Percentiles rank a stretch among this genome's conserved stretches.
These are phyloP conservation scores for Zygosaccharomyces kombuchaensis DNA, from an alignment of 805 yeast species.

Conservation along the genomic window DNA sequence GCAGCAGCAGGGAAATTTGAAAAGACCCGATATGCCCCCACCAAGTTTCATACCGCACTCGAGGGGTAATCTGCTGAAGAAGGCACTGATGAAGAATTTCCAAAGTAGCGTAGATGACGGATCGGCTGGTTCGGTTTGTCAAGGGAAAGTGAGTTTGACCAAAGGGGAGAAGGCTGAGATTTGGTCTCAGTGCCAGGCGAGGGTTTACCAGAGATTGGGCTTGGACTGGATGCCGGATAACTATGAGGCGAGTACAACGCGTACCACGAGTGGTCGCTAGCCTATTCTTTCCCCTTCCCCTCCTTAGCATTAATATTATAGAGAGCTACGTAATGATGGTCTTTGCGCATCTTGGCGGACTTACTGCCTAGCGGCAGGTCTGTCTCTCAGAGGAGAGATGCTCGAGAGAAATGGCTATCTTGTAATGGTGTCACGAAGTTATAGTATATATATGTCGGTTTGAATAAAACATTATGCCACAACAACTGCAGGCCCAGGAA, in stretches of 20 bases:
- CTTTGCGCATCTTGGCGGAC: too few relatives aligned
- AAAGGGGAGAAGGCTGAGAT: conserved; percentile 54
- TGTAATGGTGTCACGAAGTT: too few relatives aligned
- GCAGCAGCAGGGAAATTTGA: conserved; percentile 17
- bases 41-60: conserved; percentile 28
- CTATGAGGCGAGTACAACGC: neutral
- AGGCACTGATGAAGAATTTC: conserved; percentile 33
- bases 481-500: too few relatives aligned
- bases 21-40: conserved; percentile 36
- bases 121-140: conserved; percentile 15
- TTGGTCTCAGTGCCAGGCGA: conserved; percentile 62
- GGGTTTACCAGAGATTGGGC: conserved; percentile 54
- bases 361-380: too few relatives aligned
- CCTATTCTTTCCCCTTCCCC: neutral
- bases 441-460: too few relatives aligned
- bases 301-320: neutral
- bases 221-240: conserved; percentile 54
- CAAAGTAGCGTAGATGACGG: conserved; percentile 3
- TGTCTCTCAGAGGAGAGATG: too few relatives aligned
- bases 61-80: conserved; percentile 27
- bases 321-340: neutral
- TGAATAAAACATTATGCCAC: too few relatives aligned
- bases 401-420: too few relatives aligned
- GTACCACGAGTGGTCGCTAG: neutral
- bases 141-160: conserved; percentile 35